phyloP scores from a whole-genome alignment of 2,329 filamentous ascomycete species.

The Monilinia fructicola region DNA sequence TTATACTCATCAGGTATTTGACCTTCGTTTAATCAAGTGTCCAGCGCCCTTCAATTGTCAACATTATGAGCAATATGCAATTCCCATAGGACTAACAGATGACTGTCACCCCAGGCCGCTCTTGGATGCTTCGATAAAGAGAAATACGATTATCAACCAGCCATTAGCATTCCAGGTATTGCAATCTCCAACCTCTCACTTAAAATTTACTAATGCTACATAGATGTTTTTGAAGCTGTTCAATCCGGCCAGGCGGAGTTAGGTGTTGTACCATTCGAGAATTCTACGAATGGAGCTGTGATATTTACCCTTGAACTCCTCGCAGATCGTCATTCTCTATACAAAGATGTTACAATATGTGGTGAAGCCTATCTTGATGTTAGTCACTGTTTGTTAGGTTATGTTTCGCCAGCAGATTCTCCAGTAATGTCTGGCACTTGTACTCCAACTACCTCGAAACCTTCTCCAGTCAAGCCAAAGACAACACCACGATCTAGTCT shows the following conservation, averaged over 20 bases:
- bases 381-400: slow-evolving; percentile 80
- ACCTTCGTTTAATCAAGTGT: slow-evolving; percentile 28
- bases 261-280: slow-evolving; percentile 92
- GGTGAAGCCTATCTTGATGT: slow-evolving; percentile 85
- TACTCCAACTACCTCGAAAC: slow-evolving; percentile 51
- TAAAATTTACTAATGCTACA: not conserved
- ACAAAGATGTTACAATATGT: slow-evolving; percentile 70
- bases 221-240: slow-evolving; percentile 78
- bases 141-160: slow-evolving; percentile 26
- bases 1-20: slow-evolving; percentile 66
- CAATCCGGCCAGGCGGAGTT: slow-evolving; percentile 63
- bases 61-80: slow-evolving; percentile 21
- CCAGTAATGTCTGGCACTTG: slow-evolving; percentile 47
- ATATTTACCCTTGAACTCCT: slow-evolving; percentile 87
- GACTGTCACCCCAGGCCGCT: slow-evolving; percentile 49
- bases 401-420: slow-evolving; percentile 31
- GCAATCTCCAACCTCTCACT: not conserved
- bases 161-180: slow-evolving; percentile 30
- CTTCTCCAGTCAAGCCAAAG: slow-evolving; percentile 47
- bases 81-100: slow-evolving; percentile 34
- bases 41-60: slow-evolving; percentile 23
- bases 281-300: slow-evolving; percentile 91
- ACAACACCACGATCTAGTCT: slow-evolving; percentile 53
- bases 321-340: slow-evolving; percentile 66
- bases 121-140: slow-evolving; percentile 49